phyloP scores from a whole-genome alignment of 177 flowering plant species.

The Vitis hybrid region DNA sequence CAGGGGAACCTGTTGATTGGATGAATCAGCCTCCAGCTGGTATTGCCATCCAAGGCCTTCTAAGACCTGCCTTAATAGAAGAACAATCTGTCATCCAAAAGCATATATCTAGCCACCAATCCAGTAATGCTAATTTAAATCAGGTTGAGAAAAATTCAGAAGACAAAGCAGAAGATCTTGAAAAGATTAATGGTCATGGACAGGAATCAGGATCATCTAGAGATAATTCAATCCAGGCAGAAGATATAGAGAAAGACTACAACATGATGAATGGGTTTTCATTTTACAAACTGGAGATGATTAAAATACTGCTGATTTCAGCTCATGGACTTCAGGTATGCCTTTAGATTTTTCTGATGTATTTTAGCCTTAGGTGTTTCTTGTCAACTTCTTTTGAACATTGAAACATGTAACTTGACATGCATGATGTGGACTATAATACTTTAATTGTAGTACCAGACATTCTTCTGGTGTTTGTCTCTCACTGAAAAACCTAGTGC shows the following conservation, averaged over 20 bases:
- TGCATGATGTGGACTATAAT: no score
- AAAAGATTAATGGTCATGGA: conserved; percentile 36
- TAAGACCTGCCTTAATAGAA: conserved; percentile 72
- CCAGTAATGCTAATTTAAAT: conserved; percentile 24
- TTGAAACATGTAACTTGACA: no score
- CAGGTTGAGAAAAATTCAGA: conserved; percentile 24
- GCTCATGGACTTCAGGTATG: conserved; percentile 69
- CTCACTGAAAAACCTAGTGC: no score
- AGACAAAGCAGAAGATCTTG: conserved; percentile 26
- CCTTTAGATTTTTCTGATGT: neutral
- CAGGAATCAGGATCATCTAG: conserved; percentile 31
- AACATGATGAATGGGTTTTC: conserved; percentile 44
- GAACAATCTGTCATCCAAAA: conserved; percentile 60
- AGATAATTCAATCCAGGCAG: conserved; percentile 37
- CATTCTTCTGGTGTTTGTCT: no score
- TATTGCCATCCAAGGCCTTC: conserved; percentile 70
- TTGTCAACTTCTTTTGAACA: no score
- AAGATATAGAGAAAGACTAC: conserved; percentile 48
- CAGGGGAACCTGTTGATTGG: conserved; percentile 69
- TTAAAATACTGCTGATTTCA: conserved; percentile 64
- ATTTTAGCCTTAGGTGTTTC: neutral
- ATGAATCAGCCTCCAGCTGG: conserved; percentile 80
- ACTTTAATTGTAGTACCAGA: no score
- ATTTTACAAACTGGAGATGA: conserved; percentile 88
- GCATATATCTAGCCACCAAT: conserved; percentile 35